phyloP scores from a whole-genome alignment of 805 yeast species.

The Sugiyamaella chiloensis region DNA sequence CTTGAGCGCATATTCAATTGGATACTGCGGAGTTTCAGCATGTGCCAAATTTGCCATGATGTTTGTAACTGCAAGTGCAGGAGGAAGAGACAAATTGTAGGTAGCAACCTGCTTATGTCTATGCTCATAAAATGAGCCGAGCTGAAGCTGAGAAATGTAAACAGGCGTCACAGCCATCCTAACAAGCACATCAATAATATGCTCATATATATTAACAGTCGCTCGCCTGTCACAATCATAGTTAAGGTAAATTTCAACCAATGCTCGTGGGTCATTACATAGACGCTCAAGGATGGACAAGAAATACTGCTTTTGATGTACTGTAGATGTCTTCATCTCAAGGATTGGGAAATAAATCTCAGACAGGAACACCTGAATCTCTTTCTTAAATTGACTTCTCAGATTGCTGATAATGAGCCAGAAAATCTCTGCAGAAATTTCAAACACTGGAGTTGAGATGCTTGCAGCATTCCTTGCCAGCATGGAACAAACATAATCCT shows the following conservation, averaged over 20 bases:
- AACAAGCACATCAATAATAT: slow-evolving; percentile 73
- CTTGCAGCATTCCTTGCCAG: slow-evolving; percentile 91
- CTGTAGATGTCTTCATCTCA: slow-evolving; percentile 85
- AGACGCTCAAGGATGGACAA: slow-evolving; percentile 76
- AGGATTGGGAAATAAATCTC: slow-evolving; percentile 94
- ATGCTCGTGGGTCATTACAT: slow-evolving; percentile 82
- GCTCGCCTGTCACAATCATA: slow-evolving; percentile 84
- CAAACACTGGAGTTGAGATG: slow-evolving; percentile 86
- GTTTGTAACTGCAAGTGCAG: slow-evolving; percentile 69
- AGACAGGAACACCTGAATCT: slow-evolving; percentile 87
- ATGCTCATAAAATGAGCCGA: slow-evolving; percentile 50
- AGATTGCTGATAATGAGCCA: slow-evolving; percentile 83
- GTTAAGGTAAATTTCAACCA: slow-evolving; percentile 89
- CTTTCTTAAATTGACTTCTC: slow-evolving; percentile 84
- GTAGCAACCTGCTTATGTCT: slow-evolving; percentile 54
- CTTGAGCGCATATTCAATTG: slow-evolving; percentile 80
- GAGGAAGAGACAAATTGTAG: slow-evolving; percentile 69
- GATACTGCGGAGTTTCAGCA: slow-evolving; percentile 38
- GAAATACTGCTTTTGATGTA: slow-evolving; percentile 89
- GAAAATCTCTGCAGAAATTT: slow-evolving; percentile 85
- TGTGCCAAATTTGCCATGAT: slow-evolving; percentile 43
- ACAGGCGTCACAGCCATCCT: slow-evolving; percentile 66
- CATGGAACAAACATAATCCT: slow-evolving; percentile 78
- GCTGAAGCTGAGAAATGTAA: slow-evolving; percentile 68
- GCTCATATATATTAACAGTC: slow-evolving; percentile 82